These are phyloP conservation scores for Diospyros lotus DNA, from an alignment of 148 eudicot genomes.

Conservation along the genomic window DNA sequence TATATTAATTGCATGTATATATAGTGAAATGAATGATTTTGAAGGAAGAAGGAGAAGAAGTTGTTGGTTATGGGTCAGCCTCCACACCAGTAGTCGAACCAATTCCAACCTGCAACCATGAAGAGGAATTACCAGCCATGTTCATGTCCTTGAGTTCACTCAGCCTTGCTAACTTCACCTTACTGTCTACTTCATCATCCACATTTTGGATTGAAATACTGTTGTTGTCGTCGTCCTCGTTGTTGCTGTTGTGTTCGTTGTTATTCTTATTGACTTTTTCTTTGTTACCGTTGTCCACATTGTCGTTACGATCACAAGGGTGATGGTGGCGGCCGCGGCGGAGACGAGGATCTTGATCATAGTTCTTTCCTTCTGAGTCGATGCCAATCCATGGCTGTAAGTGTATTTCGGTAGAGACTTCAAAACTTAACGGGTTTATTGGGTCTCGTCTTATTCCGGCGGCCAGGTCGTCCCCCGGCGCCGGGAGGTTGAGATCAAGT, in stretches of 20 bases:
- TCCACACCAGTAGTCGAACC: slow-evolving; percentile 32
- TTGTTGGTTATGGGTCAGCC: too few species aligned
- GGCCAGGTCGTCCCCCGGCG: slow-evolving; percentile 22
- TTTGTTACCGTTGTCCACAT: neutral
- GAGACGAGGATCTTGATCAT: neutral
- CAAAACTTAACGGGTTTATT: slow-evolving; percentile 45
- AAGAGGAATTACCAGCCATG: slow-evolving; percentile 36
- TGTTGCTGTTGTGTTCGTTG: neutral
- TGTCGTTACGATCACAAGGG: neutral
- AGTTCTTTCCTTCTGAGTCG: slow-evolving; percentile 12
- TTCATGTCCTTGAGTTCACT: slow-evolving; percentile 63
- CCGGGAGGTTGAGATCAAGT: slow-evolving; percentile 64
- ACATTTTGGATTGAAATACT: slow-evolving; percentile 17
- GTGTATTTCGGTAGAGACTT: slow-evolving; percentile 58
- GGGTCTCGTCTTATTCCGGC: slow-evolving; percentile 39
- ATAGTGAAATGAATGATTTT: too few species aligned
- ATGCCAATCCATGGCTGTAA: slow-evolving; percentile 46
- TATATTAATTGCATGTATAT: too few species aligned
- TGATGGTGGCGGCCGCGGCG: neutral
- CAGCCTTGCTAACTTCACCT: slow-evolving; percentile 55
- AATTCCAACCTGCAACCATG: slow-evolving; percentile 82
- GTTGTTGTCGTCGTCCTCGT: slow-evolving; percentile 19
- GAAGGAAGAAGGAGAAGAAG: too few species aligned
- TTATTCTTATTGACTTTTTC: neutral
- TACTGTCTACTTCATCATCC: slow-evolving; percentile 81